Evolutionary conservation across 1,139 yeast species (phyloP), one percentile per base, ranked within the genome.

Genomic region (Yamadazyma conglobata): DNA sequence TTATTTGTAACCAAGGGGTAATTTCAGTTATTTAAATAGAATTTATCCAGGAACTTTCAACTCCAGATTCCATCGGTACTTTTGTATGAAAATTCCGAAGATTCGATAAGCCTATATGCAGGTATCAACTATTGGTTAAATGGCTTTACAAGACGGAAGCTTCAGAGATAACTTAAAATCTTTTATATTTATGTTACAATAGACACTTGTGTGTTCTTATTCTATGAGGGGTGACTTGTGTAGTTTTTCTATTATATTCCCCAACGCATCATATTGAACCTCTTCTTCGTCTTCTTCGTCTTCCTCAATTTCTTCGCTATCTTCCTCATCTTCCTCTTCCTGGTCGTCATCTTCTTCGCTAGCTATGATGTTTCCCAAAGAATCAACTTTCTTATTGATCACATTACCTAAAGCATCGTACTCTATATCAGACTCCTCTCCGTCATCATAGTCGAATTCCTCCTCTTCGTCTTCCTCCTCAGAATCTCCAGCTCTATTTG

Each of bases 401-500:
- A 30, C 22, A 27, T 44, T 46, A 2, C 50, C 52, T 9, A 45
- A 35, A 10, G 40, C 35, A 30, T 46, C 52, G 26, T 42, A 39
- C 20, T 37, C 39, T 7, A 30, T 41, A 10, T 35, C 40, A 14
- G 33, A 37, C 10, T 33, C 32, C 20, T 39, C 39, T 8, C 25
- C 27, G 5, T 42, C 42, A 10, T 38, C 42, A n/a, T 40, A 47
- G 5, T 31, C 39, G 9, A 35, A 40, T 2, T 41, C 34, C 2
- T 33, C 43, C 4, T 38, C 44, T 5, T 43, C 47, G 6, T 27
- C 31, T 4, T 25, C 36, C 14, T 28, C 38, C 6, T 35, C 32
- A 6, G 26, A 40, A 2, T 31, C 38, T 14, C 8, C 14, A 31
- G 40, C 34, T 40, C 82, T 74, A 44, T 82, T 87, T 10, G 79